Base-by-base conservation (phyloP, 2,329 filamentous ascomycete species). In the Neofusicoccum laricinum region DNA sequence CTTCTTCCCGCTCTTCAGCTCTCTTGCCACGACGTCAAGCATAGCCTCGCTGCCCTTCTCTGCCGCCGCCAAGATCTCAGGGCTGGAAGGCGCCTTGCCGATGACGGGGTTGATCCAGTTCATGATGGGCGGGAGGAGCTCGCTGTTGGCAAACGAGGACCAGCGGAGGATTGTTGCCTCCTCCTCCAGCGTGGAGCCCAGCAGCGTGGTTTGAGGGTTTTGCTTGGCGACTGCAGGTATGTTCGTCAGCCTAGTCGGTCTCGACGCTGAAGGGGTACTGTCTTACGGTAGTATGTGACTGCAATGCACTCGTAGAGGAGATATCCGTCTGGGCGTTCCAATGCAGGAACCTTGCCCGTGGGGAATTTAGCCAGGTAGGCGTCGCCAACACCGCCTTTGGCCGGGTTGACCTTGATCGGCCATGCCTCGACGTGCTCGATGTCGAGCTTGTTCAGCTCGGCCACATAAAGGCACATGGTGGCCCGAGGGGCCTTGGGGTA, bases 351-450 rank as follows among this genome's bases (percentile, higher is more conserved):
- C 69, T 84, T 85, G 69, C 82, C 82, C 46, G 82, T 70, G 7
- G 82, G 81, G 72, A 84, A 85, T 67, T 84, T 84, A 72, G 78
- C 64, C 12, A 81, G 71, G 74, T 79, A 85, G 2, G 80, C 80
- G 2, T 70, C 69, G 75, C 82, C 84, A 65, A 76, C 78, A 50
- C 75, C 71, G 59, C 73, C 71, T 66, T 81, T 76, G 45, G 72
- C 66, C 71, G 81, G 84, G 64, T 73, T 71, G n/a, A 75, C 53
- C 21, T 57, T 57, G 53, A 57, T 43, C 8, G 53, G 53, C 53
- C 53, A 57, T 2, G 65, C 66, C 41, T 68, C 72, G 10, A 61
- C 69, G 25, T 73, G 61, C 19, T 68, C 65, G 50, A 75, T 71
- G 19, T 70, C 68, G 19, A 78, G 66, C 45, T 48, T 41, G 53